Conservation (phyloP, 441 rosid species). For the Populus hybrid region DNA sequence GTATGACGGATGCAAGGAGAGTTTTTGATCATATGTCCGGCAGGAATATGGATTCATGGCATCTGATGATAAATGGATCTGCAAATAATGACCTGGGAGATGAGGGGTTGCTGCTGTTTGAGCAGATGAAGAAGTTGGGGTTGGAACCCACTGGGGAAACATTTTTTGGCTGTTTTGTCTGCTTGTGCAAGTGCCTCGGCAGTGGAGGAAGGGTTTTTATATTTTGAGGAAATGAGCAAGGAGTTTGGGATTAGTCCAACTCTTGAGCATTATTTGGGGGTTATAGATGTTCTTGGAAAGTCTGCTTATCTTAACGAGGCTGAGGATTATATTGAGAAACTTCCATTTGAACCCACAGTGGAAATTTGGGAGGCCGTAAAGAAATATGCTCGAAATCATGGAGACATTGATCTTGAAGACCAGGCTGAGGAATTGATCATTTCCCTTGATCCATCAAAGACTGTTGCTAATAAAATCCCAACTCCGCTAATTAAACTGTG, state of each 20-base stretch:
- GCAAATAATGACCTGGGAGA: constrained; percentile 76
- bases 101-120: constrained; percentile 78
- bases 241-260: constrained; percentile 58
- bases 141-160: constrained; percentile 67
- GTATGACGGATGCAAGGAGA: constrained; percentile 77
- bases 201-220: constrained; percentile 76
- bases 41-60: constrained; percentile 80
- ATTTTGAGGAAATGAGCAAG: constrained; percentile 65
- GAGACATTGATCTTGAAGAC: constrained; percentile 79
- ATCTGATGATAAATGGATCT: constrained; percentile 72
- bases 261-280: constrained; percentile 57
- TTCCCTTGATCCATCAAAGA: constrained; percentile 63
- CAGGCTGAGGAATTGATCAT: constrained; percentile 57
- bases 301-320: constrained; percentile 72
- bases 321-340: constrained; percentile 46
- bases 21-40: constrained; percentile 83
- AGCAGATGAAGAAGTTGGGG: constrained; percentile 59
- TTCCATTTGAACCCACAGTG: constrained; percentile 62
- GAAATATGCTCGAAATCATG: constrained; percentile 59
- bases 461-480: constrained; percentile 39
- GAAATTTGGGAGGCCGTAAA: constrained; percentile 71
- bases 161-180: constrained; percentile 57
- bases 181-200: constrained; percentile 78
- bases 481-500: constrained; percentile 4
- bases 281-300: constrained; percentile 77